phyloP scores from a whole-genome alignment of 768 basidiomycete species.

The Lactarius indigo region DNA sequence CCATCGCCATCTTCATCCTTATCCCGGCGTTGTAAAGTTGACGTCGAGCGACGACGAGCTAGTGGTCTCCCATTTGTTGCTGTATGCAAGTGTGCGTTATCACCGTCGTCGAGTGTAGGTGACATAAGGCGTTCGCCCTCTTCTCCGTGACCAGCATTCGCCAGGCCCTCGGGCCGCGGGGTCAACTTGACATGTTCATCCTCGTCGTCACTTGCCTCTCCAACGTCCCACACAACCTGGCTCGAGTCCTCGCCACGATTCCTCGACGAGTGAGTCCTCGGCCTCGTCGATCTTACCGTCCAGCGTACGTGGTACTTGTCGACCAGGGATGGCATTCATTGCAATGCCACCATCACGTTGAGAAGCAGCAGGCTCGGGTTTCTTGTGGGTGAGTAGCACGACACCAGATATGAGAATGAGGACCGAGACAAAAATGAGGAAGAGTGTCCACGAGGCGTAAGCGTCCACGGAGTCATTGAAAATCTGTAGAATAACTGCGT shows the following conservation, averaged over 20 bases:
- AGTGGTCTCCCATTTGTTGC: background rate
- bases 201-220: conserved; percentile 69
- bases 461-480: conserved; percentile 85
- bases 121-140: conserved; percentile 46
- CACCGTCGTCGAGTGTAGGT: conserved; percentile 33
- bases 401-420: conserved; percentile 85
- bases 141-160: conserved; percentile 12
- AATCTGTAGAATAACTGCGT: conserved; percentile 37
- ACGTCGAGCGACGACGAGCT: conserved; percentile 23
- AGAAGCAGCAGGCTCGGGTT: conserved; percentile 54
- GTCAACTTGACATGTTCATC: conserved; percentile 40
- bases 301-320: conserved; percentile 29
- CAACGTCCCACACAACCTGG: conserved; percentile 62
- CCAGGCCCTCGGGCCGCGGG: conserved; percentile 34
- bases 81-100: conserved; percentile 29
- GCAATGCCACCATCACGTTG: conserved; percentile 29
- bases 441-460: conserved; percentile 86
- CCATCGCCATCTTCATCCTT: conserved; percentile 10
- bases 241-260: conserved; percentile 41
- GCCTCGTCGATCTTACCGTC: conserved; percentile 37
- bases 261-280: conserved; percentile 33
- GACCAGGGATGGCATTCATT: conserved; percentile 31
- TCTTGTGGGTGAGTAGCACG: conserved; percentile 90
- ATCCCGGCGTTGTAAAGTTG: conserved; percentile 5
- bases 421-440: conserved; percentile 86